phyloP scores from a whole-genome alignment of 1,139 yeast genomes.

The Saccharomyces uvarum region DNA sequence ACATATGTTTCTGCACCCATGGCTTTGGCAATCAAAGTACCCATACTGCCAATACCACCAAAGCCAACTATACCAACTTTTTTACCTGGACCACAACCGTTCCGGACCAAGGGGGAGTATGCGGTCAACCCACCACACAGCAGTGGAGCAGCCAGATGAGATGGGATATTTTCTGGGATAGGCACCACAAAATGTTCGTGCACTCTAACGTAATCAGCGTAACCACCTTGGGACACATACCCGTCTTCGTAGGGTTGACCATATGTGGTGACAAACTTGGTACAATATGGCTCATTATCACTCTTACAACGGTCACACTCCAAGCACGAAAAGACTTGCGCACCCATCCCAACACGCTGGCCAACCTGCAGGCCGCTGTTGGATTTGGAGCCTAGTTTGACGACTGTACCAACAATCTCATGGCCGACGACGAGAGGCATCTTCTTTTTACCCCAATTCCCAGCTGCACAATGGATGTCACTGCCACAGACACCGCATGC shows the following conservation, averaged over 20 bases:
- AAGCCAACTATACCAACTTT: slow-evolving; percentile 50
- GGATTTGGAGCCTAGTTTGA: slow-evolving; percentile 37
- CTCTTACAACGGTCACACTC: slow-evolving; percentile 40
- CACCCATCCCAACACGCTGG: slow-evolving; percentile 49
- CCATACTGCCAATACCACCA: slow-evolving; percentile 59
- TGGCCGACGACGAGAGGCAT: slow-evolving; percentile 22
- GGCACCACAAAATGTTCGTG: slow-evolving; percentile 43
- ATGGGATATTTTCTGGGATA: slow-evolving; percentile 40
- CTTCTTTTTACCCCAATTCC: slow-evolving; percentile 14
- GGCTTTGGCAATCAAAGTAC: slow-evolving; percentile 49
- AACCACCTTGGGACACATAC: slow-evolving; percentile 47
- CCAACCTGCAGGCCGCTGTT: slow-evolving; percentile 36
- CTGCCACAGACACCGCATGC: slow-evolving; percentile 54
- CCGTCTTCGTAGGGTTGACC: slow-evolving; percentile 38
- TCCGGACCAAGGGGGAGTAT: slow-evolving; percentile 44
- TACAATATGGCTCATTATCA: slow-evolving; percentile 44
- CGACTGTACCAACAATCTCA: slow-evolving; percentile 43
- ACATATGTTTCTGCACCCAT: slow-evolving; percentile 52
- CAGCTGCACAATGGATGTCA: slow-evolving; percentile 37
- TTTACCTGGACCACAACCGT: slow-evolving; percentile 36
- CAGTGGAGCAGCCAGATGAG: slow-evolving; percentile 43
- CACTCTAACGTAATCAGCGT: slow-evolving; percentile 43
- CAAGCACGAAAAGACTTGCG: slow-evolving; percentile 40
- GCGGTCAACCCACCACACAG: slow-evolving; percentile 50
- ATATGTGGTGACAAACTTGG: slow-evolving; percentile 39